Evolutionary conservation across 805 yeast species (phyloP), one percentile per base, ranked within the genome.

Genomic region (Metschnikowia cerradonensis): DNA sequence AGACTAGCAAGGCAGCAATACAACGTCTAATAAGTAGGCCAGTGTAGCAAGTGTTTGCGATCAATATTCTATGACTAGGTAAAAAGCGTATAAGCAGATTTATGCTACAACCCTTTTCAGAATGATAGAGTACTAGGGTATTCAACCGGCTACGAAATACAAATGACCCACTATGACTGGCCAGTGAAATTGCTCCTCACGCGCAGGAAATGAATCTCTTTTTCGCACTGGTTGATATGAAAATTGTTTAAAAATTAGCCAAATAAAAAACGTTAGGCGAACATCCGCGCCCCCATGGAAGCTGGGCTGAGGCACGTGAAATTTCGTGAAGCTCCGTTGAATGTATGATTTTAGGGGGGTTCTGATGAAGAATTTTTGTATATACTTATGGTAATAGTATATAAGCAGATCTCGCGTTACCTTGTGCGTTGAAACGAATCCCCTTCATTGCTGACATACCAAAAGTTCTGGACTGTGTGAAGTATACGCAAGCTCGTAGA

Each of bases 401-500:
- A 26, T 26, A 6, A 37, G 40, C 26, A 26, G 26, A 20, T 37
- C 4, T 13, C n/a, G 35, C 35, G 35, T 14, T n/a, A 15, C 15
- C 35, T 14, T n/a, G n/a, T 10, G 35, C 8, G 35, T 33, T 33
- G 30, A 14, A 33, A 14, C 15, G 15, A 6, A 33, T 1, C 8
- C 14, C 15, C 35, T 20, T 26, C 45, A n/a, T 41, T 41, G 45
- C 45, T 19, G 17, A n/a, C 35, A 19, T 19, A 32, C 38, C 43
- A 22, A 40, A n/a, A n/a, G 22, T 32, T 32, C 31, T 19, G 45
- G 45, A 42, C 45, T 42, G 45, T 31, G 37, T 42, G 45, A 42
- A 42, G 36, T 20, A 41, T 41, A 42, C 38, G 45, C 45, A 40
- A 26, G 43, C 45, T 42, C 45, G 45, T 20, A n/a, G 31, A 8